Percentiles rank a stretch among this genome's conserved stretches.
These are phyloP conservation scores for Suillus brevipes DNA, from an alignment of 768 basidiomycete species.

Conservation along the genomic window DNA sequence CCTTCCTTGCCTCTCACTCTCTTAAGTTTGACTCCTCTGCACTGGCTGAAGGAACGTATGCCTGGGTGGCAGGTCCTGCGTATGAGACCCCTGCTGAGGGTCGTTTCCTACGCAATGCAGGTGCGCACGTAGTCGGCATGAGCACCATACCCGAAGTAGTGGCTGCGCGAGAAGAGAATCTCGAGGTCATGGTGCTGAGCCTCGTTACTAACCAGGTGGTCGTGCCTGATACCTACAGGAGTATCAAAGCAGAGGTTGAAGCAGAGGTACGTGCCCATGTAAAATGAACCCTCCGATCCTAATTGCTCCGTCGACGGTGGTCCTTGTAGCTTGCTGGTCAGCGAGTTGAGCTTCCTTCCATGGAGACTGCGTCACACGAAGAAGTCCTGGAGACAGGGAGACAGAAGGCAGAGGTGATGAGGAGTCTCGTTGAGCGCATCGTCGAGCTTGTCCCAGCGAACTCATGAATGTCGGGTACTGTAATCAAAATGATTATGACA, in stretches of 20 bases:
- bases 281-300: background rate
- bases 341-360: conserved; percentile 39
- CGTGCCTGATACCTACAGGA: conserved; percentile 63
- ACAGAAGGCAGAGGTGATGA: conserved; percentile 72
- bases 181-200: conserved; percentile 78
- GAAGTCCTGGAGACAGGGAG: conserved; percentile 72
- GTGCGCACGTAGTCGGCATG: conserved; percentile 94
- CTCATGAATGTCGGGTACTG: background rate
- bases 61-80: conserved; percentile 88
- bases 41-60: conserved; percentile 81
- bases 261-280: conserved; percentile 57
- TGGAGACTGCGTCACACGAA: conserved; percentile 67
- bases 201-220: conserved; percentile 87
- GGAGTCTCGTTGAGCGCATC: conserved; percentile 64
- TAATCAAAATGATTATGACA: background rate
- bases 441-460: conserved; percentile 40
- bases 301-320: conserved; percentile 9
- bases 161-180: conserved; percentile 70
- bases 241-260: conserved; percentile 72
- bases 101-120: conserved; percentile 66
- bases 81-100: conserved; percentile 92
- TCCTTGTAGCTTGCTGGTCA: conserved; percentile 59
- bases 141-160: conserved; percentile 90
- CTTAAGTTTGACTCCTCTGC: conserved; percentile 54
- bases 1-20: conserved; percentile 69